Evolutionary conservation across 768 basidiomycete genomes (phyloP).

Genomic region (Podaxis sp.): DNA sequence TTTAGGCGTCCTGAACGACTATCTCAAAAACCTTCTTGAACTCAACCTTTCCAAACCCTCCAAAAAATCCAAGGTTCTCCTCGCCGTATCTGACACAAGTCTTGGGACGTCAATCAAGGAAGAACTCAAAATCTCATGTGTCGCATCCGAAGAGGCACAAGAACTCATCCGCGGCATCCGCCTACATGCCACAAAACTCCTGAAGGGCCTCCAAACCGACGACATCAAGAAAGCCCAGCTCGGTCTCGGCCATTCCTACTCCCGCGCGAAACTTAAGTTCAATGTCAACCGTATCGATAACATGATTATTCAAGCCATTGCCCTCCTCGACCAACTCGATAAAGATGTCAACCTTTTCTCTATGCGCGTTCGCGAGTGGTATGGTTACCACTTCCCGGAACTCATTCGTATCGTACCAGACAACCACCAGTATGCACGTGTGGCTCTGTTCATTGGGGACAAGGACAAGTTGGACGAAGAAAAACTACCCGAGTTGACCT

Average conservation of each 20-base stretch:
- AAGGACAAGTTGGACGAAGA: conserved; percentile 79
- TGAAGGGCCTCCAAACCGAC: conserved; percentile 82
- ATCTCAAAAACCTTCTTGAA: conserved; percentile 79
- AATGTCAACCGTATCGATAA: conserved; percentile 95
- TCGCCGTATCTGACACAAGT: conserved; percentile 74
- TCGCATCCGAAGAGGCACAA: conserved; percentile 73
- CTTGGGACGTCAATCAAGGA: conserved; percentile 78
- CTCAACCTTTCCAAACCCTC: conserved; percentile 79
- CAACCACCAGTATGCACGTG: conserved; percentile 89
- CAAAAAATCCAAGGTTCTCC: conserved; percentile 61
- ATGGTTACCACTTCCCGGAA: conserved; percentile 98
- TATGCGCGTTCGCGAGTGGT: conserved; percentile 98
- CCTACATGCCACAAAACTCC: conserved; percentile 82
- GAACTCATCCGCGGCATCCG: conserved; percentile 93
- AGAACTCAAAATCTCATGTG: conserved; percentile 68
- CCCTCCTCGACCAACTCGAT: conserved; percentile 96
- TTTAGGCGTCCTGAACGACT: conserved; percentile 80
- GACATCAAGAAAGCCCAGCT: conserved; percentile 94
- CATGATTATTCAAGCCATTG: conserved; percentile 99
- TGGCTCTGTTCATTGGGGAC: conserved; percentile 83
- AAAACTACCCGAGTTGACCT: conserved; percentile 72
- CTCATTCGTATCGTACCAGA: conserved; percentile 90
- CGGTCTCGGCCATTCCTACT: conserved; percentile 96
- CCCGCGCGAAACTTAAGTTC: conserved; percentile 96
- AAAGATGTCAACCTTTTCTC: conserved; percentile 99